Evolutionary conservation across 768 basidiomycete genomes (phyloP).

Genomic region (Termitomyces sp.): DNA sequence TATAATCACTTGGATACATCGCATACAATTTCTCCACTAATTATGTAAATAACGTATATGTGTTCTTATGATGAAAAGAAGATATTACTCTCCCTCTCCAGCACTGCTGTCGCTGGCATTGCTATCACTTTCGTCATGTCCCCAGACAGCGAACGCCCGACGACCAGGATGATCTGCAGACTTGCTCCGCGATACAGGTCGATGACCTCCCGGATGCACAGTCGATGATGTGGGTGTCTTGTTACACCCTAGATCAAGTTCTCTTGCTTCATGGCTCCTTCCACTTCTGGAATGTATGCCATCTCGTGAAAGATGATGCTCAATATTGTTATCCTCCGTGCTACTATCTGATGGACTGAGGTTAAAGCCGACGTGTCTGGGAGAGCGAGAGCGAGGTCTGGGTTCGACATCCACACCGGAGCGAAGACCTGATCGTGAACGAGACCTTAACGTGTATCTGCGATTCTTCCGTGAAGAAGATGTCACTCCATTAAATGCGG

Average conservation of each 20-base stretch:
- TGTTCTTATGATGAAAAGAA: not conserved
- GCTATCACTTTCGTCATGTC: conserved; percentile 85
- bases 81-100: conserved; percentile 3
- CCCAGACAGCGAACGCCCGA: conserved; percentile 80
- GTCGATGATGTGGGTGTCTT: conserved; percentile 58
- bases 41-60: too few species aligned
- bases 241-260: conserved; percentile 45
- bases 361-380: conserved; percentile 49
- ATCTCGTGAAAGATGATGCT: conserved; percentile 30
- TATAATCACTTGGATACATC: not conserved
- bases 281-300: conserved; percentile 30
- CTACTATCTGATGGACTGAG: conserved; percentile 17
- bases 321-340: conserved; percentile 16
- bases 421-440: conserved; percentile 32
- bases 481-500: conserved; percentile 24
- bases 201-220: conserved; percentile 22
- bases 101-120: conserved; percentile 69
- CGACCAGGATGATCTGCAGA: conserved; percentile 35
- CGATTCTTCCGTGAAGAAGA: conserved; percentile 22
- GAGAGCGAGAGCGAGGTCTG: conserved; percentile 37
- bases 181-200: conserved; percentile 26
- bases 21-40: not conserved
- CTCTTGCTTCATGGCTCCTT: conserved; percentile 51
- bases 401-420: conserved; percentile 64
- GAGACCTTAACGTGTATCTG: conserved; percentile 34